These are phyloP conservation scores for Populus hybrid DNA, from an alignment of 441 rosid species.

Conservation along the genomic window DNA sequence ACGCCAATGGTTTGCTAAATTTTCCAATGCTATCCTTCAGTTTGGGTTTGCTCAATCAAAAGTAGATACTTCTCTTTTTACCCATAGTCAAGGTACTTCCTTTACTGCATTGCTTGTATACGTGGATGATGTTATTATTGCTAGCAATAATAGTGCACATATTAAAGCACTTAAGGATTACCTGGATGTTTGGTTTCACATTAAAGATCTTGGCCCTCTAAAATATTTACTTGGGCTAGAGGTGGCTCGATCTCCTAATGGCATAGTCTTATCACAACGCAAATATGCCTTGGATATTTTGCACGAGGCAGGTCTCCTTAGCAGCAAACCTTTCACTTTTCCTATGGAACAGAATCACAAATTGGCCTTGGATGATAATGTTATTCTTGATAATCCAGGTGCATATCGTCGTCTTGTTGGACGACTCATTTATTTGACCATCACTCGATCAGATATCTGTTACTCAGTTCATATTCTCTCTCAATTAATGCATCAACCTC, in stretches of 20 bases:
- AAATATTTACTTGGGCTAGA: slow-evolving; percentile 19
- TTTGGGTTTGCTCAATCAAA: too few species aligned
- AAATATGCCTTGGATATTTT: slow-evolving; percentile 10
- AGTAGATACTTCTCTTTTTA: too few species aligned
- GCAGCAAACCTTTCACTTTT: neutral
- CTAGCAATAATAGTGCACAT: neutral
- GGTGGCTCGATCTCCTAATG: neutral
- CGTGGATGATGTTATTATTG: neutral
- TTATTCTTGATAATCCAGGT: too few species aligned
- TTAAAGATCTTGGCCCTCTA: slow-evolving; percentile 4
- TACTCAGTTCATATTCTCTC: too few species aligned
- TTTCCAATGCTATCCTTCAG: too few species aligned
- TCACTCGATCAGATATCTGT: too few species aligned
- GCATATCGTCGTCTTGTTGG: too few species aligned
- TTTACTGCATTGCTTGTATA: neutral
- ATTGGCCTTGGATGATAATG: too few species aligned
- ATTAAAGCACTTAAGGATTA: neutral
- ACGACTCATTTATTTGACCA: too few species aligned
- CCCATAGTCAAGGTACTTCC: too few species aligned
- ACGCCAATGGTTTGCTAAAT: neutral
- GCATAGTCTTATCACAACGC: neutral
- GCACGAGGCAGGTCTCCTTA: neutral
- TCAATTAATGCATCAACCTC: too few species aligned
- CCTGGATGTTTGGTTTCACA: neutral
- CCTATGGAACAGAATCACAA: too few species aligned